Conservation (phyloP, 2,329 filamentous ascomycete species). For the Fusarium metavorans region DNA sequence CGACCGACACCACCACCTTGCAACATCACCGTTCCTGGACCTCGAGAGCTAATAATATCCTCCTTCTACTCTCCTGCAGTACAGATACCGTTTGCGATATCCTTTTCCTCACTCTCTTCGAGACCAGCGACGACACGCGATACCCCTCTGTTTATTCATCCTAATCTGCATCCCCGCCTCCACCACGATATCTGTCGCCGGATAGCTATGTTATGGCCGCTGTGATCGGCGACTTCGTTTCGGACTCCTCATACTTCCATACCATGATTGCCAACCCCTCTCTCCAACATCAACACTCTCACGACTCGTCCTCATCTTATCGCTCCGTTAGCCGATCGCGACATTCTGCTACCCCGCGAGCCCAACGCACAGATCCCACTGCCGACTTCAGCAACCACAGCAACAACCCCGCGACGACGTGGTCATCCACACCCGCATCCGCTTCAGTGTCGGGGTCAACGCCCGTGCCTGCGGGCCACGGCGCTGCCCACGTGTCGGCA, state of each 20-base stretch:
- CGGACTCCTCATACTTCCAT: conserved; percentile 78
- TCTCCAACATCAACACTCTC: conserved; percentile 59
- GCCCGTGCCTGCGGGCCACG: conserved; percentile 39
- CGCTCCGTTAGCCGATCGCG: conserved; percentile 47
- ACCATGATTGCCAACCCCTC: conserved; percentile 72
- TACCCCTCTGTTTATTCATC: conserved; percentile 33
- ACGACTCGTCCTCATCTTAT: conserved; percentile 52
- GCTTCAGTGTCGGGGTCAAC: conserved; percentile 32
- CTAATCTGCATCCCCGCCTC: conserved; percentile 20
- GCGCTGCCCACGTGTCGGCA: conserved; percentile 45
- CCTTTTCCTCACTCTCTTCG: conserved; percentile 21
- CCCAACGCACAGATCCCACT: conserved; percentile 37
- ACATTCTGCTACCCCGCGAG: conserved; percentile 47
- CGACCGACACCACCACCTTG: conserved; percentile 22
- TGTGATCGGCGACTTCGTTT: conserved; percentile 77
- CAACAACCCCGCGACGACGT: conserved; percentile 20
- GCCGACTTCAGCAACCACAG: conserved; percentile 32
- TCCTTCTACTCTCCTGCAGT: conserved; percentile 35
- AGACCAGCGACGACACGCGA: conserved; percentile 36
- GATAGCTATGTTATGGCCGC: conserved; percentile 68
- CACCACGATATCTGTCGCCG: conserved; percentile 17
- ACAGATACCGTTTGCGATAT: conserved; percentile 35
- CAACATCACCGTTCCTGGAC: conserved; percentile 26
- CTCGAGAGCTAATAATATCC: conserved; percentile 41
- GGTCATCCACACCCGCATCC: conserved; percentile 26